Base-by-base conservation (phyloP, 495 filamentous ascomycete species). In the Opeltia flavorubescens region DNA sequence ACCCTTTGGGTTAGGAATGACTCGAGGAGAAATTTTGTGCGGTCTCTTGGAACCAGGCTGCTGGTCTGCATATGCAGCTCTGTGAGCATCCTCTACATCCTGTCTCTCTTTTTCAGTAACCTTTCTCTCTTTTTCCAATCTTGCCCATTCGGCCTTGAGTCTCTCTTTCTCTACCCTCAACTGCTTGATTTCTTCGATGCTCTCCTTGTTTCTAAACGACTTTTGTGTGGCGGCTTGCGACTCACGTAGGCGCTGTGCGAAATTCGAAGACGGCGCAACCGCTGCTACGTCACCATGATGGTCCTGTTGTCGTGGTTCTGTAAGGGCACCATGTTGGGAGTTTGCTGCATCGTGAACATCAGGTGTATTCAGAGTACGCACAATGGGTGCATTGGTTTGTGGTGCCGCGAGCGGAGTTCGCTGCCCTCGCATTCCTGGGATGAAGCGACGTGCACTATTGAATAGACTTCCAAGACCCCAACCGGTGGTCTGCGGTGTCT, bases 1-100 rank as follows among this genome's bases (percentile, higher is more conserved):
- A 15, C 61, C 66, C 17, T 50, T 41, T 11, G 69, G 69, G 48
- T 70, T 68, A 0, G 69, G 68, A 38, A 71, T 72, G 1, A 59
- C 51, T 45, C 68, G 64, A 15, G 69, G 69, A 25, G 67, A 68
- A 2, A 57, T 52, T n/a, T 44, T 42, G 7, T 62, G 62, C 51
- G 66, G 66, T 43, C 69, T 65, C 54, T 71, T 71, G 47, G 58
- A 61, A 24, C 48, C 34, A 17, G 51, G 38, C 5, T 26, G 24
- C 21, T 42, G 36, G 5, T 24, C 28, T 13, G 29, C 28, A 8
- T 44, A 33, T 26, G 30, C 25, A 13, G 18, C 20, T 12, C 36
- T 36, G 25, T 43, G 44, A 18, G 40, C 34, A 27, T 46, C 44
- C 8, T 31, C 52, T 5, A 44, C 13, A 18, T 55, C 49, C 20